Conservation (phyloP, 1,284 basidiomycete species). For the Sanguinoderma infundibulare region DNA sequence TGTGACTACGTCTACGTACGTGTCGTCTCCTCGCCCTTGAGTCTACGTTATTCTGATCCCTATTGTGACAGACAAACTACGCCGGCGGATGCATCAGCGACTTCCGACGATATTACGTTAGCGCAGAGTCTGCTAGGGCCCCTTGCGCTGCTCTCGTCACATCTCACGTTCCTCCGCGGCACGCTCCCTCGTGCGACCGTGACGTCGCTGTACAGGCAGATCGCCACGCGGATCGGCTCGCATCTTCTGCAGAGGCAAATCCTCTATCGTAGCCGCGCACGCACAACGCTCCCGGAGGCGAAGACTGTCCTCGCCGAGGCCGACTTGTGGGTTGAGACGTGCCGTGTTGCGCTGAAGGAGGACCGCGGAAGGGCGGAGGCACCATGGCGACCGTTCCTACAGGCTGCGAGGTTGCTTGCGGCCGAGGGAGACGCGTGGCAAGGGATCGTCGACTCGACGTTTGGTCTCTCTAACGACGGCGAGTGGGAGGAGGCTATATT, state of each 20-base stretch:
- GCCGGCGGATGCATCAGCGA: conserved; percentile 10
- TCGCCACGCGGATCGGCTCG: conserved; percentile 66
- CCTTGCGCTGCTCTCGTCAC: conserved; percentile 74
- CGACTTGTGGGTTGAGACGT: conserved; percentile 81
- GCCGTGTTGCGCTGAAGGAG: conserved; percentile 55
- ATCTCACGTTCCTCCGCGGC: conserved; percentile 65
- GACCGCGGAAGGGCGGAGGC: conserved; percentile 43
- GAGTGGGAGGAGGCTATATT: conserved; percentile 45
- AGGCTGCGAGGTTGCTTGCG: conserved; percentile 68
- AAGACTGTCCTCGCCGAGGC: conserved; percentile 68
- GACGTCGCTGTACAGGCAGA: conserved; percentile 70
- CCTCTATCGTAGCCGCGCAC: conserved; percentile 70
- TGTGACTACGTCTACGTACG: conserved; percentile 24
- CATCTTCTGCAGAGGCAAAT: conserved; percentile 86
- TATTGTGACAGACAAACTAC: conserved; percentile 30
- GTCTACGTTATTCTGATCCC: not conserved
- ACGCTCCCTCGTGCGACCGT: conserved; percentile 60
- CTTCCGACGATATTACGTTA: conserved; percentile 52
- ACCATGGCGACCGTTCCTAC: conserved; percentile 75
- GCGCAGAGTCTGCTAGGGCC: conserved; percentile 73
- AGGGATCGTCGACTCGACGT: conserved; percentile 46
- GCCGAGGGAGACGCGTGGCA: conserved; percentile 58
- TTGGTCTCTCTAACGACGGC: conserved; percentile 44
- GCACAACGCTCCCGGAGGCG: conserved; percentile 58
- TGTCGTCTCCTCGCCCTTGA: not conserved